phyloP scores from a whole-genome alignment of 768 basidiomycete genomes.

The Hysterangium stoloniferum region DNA sequence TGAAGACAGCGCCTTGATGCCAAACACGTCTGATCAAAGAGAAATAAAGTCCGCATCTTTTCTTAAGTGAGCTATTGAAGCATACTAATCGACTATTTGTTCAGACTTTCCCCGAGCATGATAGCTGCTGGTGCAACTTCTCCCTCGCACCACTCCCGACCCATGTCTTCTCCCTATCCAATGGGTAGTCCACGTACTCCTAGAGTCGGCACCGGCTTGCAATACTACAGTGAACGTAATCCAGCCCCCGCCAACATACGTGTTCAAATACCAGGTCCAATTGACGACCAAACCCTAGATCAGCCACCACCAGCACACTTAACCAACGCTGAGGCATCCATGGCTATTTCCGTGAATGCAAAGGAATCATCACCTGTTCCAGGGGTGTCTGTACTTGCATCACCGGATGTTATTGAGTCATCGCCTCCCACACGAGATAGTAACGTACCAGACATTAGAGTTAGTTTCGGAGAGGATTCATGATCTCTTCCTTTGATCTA shows the following conservation, averaged over 20 bases:
- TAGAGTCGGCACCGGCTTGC: slow-evolving; percentile 6
- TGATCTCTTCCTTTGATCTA: not conserved
- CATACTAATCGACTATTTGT: not conserved
- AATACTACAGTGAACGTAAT: slow-evolving; percentile 7
- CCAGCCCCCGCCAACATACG: slow-evolving; percentile 4
- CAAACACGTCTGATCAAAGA: not conserved
- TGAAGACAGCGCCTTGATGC: not conserved
- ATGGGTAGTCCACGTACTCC: not conserved
- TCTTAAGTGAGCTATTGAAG: not conserved
- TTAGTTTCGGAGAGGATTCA: slow-evolving; percentile 5
- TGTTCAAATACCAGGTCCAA: slow-evolving; percentile 7
- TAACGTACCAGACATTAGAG: slow-evolving; percentile 2
- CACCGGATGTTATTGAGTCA: not conserved
- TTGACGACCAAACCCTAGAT: not conserved
- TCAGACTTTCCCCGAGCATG: slow-evolving; percentile 11
- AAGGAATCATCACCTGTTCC: not conserved
- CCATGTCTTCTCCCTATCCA: not conserved
- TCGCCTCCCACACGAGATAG: slow-evolving; percentile 1
- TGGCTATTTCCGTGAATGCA: not conserved
- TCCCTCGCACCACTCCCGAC: not conserved
- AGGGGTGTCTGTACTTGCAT: not conserved
- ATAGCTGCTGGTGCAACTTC: slow-evolving; percentile 1
- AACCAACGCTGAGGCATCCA: not conserved
- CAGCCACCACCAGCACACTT: not conserved
- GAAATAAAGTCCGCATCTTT: slow-evolving; percentile 8